Percentiles rank a stretch among this genome's conserved stretches.
Evolutionary conservation across 257 asterid genomes (phyloP).

Genomic region (Primulina tabacum): DNA sequence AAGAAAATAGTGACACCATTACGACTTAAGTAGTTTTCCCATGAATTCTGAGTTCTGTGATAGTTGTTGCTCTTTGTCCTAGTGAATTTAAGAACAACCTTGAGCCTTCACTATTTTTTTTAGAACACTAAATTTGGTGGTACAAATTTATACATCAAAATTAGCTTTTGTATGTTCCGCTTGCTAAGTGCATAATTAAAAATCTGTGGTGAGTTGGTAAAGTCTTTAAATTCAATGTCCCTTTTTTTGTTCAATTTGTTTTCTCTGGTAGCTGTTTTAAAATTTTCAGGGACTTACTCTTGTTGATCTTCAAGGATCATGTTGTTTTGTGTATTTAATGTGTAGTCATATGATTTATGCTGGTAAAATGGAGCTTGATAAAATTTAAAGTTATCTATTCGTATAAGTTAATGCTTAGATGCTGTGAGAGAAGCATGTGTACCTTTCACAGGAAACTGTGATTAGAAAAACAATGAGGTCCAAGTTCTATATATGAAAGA

Average conservation of each 20-base stretch:
- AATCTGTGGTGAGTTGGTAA: background rate
- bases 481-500: background rate
- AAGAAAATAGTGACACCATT: background rate
- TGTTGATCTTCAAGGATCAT: background rate
- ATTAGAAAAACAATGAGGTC: background rate
- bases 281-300: background rate
- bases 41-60: background rate
- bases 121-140: too few species aligned
- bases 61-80: background rate
- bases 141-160: too few species aligned
- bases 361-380: conserved; percentile 6
- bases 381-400: background rate
- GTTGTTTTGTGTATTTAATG: background rate
- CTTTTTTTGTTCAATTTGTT: background rate
- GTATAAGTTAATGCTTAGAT: background rate
- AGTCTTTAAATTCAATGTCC: background rate
- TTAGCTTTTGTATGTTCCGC: background rate
- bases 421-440: background rate
- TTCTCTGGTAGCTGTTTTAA: background rate
- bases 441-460: background rate
- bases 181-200: background rate
- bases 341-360: background rate
- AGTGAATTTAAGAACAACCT: background rate
- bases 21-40: background rate
- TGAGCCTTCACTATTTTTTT: background rate